Conservation (phyloP, 768 basidiomycete genomes). For the Solioccasus polychromus region DNA sequence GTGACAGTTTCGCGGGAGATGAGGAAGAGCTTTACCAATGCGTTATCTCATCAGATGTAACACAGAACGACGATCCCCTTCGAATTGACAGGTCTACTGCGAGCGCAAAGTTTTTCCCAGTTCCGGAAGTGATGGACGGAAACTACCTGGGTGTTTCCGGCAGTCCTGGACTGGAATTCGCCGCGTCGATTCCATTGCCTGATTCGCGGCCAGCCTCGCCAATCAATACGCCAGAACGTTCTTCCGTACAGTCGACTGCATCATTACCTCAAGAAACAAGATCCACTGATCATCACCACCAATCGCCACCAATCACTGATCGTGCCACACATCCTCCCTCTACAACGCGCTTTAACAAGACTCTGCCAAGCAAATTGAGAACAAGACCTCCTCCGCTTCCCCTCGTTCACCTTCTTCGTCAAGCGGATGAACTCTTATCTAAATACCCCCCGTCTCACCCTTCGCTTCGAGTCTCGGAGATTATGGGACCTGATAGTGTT, state of each 20-base stretch:
- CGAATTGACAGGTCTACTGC: neutral
- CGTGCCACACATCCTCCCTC: no score
- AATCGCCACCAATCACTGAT: neutral
- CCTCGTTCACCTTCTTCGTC: slow-evolving; percentile 49
- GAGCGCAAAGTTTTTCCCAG: neutral
- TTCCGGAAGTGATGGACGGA: neutral
- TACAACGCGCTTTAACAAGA: slow-evolving; percentile 3
- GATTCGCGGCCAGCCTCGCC: slow-evolving; percentile 20
- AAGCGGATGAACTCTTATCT: slow-evolving; percentile 57
- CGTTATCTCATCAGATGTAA: neutral
- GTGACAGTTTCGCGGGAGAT: neutral
- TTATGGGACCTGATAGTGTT: slow-evolving; percentile 78
- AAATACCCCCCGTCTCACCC: slow-evolving; percentile 60
- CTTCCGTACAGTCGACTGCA: neutral
- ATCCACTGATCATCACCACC: neutral
- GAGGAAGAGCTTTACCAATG: neutral
- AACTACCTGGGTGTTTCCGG: neutral
- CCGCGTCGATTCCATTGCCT: slow-evolving; percentile 18
- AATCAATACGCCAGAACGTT: neutral
- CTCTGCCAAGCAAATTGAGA: slow-evolving; percentile 7
- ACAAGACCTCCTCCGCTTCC: slow-evolving; percentile 31
- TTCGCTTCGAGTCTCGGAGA: slow-evolving; percentile 47
- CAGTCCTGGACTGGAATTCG: slow-evolving; percentile 7
- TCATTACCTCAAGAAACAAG: neutral
- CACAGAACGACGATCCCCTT: neutral